These are phyloP conservation scores for Backusella tuberculispora DNA, from an alignment of 192 early-diverging fungal species.

Conservation along the genomic window DNA sequence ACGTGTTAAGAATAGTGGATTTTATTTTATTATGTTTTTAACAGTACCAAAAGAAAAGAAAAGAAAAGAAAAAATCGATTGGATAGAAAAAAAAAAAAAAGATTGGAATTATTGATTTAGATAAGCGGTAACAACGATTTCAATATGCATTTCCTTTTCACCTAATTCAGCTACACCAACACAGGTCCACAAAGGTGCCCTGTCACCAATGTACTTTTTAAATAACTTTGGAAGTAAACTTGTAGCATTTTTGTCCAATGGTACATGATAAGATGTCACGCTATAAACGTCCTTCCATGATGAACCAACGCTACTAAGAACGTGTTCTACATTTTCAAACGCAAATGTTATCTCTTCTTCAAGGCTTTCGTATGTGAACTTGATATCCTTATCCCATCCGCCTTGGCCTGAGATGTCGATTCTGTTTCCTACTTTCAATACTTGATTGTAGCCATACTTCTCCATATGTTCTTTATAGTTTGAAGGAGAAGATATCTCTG, in stretches of 20 bases:
- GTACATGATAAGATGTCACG: background rate
- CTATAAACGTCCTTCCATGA: background rate
- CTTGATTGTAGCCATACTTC: conserved; percentile 13
- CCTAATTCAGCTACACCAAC: conserved; percentile 11
- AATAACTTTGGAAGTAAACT: background rate
- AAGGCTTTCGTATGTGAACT: conserved; percentile 13
- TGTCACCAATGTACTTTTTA: conserved; percentile 12
- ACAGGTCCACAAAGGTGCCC: background rate
- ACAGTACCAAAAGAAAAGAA: background rate
- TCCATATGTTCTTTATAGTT: background rate
- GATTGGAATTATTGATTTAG: background rate
- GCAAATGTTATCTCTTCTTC: background rate
- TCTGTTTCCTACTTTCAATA: conserved; percentile 14
- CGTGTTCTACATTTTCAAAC: conserved; percentile 12
- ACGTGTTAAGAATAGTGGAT: background rate
- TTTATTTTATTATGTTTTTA: background rate
- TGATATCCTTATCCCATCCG: conserved; percentile 10
- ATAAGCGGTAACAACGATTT: background rate
- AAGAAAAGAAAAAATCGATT: background rate
- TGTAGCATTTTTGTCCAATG: background rate
- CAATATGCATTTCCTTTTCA: conserved; percentile 15
- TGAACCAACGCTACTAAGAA: background rate
- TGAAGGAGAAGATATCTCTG: conserved; percentile 9
- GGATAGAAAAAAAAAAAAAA: background rate
- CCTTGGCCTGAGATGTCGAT: conserved; percentile 24